phyloP scores from a whole-genome alignment of 78 protist species.

The Dictyostelium firmibasis region DNA sequence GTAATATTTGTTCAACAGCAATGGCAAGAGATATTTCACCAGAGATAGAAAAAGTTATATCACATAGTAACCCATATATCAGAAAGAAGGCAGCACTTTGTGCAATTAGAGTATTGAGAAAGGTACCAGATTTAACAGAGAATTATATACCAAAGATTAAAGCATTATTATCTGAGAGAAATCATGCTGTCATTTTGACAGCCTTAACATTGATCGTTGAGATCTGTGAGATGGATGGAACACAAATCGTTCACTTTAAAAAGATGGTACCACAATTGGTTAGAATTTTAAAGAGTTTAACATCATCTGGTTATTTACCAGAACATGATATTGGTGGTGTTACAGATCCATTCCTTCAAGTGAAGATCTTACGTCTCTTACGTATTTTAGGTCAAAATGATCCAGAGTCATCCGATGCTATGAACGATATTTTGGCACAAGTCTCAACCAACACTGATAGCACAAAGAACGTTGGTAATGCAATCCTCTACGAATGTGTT shows the following conservation, averaged over 20 bases:
- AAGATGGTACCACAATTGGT: constrained; percentile 85
- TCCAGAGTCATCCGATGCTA: constrained; percentile 86
- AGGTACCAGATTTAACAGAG: constrained; percentile 93
- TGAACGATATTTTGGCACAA: constrained; percentile 98
- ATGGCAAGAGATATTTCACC: constrained; percentile 96
- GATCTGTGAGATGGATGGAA: constrained; percentile 70
- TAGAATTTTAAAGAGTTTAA: constrained; percentile 88
- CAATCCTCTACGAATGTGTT: constrained; percentile 97
- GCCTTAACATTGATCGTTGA: constrained; percentile 91
- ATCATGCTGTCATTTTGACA: constrained; percentile 92
- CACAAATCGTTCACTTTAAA: constrained; percentile 43
- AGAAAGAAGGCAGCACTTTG: constrained; percentile 96
- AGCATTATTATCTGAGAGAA: constrained; percentile 76
- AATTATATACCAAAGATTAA: constrained; percentile 82
- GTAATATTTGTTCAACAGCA: constrained; percentile 94
- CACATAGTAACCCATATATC: constrained; percentile 89
- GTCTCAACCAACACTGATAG: constrained; percentile 97
- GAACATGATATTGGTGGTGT: constrained; percentile 98
- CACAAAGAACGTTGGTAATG: constrained; percentile 95
- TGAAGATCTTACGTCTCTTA: constrained; percentile 90
- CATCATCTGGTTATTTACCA: constrained; percentile 88
- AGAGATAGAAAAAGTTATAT: constrained; percentile 95
- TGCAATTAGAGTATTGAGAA: constrained; percentile 92
- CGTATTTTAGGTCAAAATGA: constrained; percentile 90
- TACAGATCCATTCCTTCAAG: constrained; percentile 99